Percentiles rank a stretch among this genome's conserved stretches.
Conservation (phyloP, 345 rosid genomes). For the Balakata baccata region DNA sequence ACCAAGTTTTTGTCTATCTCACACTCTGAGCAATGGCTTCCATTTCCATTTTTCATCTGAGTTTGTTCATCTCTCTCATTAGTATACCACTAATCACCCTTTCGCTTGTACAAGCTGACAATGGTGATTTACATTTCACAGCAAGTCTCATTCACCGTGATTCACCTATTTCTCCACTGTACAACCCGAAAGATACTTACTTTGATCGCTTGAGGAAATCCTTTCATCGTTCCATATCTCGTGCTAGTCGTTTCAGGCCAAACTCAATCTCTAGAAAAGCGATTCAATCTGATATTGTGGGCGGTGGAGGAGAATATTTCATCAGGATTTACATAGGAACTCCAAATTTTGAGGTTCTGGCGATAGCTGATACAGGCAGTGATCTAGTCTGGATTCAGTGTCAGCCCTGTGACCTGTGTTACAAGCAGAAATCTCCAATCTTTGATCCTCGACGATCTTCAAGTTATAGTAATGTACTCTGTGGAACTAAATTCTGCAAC, state of each 20-base stretch:
- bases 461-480: constrained; percentile 21
- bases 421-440: constrained; percentile 18
- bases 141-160: constrained; percentile 53
- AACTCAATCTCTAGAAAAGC: constrained; percentile 22
- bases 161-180: constrained; percentile 51
- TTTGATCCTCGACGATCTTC: constrained; percentile 30
- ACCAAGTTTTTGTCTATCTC: neutral
- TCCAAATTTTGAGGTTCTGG: constrained; percentile 10
- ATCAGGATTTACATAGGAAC: constrained; percentile 35
- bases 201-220: constrained; percentile 21
- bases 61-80: neutral
- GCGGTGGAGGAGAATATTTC: constrained; percentile 10
- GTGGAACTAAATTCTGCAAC: constrained; percentile 43
- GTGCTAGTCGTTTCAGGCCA: constrained; percentile 6
- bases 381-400: constrained; percentile 29
- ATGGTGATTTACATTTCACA: constrained; percentile 20
- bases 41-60: neutral
- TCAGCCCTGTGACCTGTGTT: constrained; percentile 12
- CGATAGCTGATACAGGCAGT: constrained; percentile 27
- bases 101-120: neutral
- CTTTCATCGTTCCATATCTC: constrained; percentile 17
- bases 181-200: constrained; percentile 31
- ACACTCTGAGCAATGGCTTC: neutral
- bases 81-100: neutral
- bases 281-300: neutral